Percentiles rank a stretch among this genome's conserved stretches.
Evolutionary conservation across 306 rosid genomes (phyloP).

Genomic region (Benincasa hispida): DNA sequence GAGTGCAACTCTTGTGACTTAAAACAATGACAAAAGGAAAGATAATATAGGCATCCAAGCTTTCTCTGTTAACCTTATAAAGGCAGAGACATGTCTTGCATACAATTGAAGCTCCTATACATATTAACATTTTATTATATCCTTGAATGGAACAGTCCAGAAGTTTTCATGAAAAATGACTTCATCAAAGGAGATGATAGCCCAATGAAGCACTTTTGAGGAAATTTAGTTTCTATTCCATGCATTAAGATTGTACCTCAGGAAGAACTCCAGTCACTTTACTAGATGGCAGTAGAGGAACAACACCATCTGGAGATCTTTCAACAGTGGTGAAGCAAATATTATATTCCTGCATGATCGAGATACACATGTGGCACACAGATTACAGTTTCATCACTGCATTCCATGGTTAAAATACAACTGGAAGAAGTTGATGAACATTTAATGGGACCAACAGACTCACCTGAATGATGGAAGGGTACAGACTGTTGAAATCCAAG

Average conservation of each 20-base stretch:
- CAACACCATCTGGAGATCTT: slow-evolving; percentile 51
- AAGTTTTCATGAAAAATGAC: neutral
- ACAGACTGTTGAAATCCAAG: slow-evolving; percentile 94
- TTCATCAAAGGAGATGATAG: neutral
- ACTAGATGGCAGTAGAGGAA: slow-evolving; percentile 64
- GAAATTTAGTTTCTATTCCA: neutral
- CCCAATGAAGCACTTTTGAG: neutral
- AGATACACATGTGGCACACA: slow-evolving; percentile 1
- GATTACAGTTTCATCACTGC: neutral
- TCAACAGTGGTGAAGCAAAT: slow-evolving; percentile 96
- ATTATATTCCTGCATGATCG: slow-evolving; percentile 69
- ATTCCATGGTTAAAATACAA: neutral
- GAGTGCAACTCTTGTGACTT: neutral
- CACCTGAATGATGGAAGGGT: slow-evolving; percentile 98
- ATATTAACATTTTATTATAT: neutral
- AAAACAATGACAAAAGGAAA: neutral
- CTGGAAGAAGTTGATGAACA: slow-evolving; percentile 1
- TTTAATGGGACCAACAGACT: neutral
- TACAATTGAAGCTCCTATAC: neutral
- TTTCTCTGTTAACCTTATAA: neutral
- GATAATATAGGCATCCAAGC: neutral
- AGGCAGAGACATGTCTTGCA: neutral
- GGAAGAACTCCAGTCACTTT: slow-evolving; percentile 76
- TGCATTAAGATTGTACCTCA: slow-evolving; percentile 41
- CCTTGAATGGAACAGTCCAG: neutral